These are phyloP conservation scores for Lachnellula subtilissima DNA, from an alignment of 2,329 filamentous ascomycete species.

Conservation along the genomic window DNA sequence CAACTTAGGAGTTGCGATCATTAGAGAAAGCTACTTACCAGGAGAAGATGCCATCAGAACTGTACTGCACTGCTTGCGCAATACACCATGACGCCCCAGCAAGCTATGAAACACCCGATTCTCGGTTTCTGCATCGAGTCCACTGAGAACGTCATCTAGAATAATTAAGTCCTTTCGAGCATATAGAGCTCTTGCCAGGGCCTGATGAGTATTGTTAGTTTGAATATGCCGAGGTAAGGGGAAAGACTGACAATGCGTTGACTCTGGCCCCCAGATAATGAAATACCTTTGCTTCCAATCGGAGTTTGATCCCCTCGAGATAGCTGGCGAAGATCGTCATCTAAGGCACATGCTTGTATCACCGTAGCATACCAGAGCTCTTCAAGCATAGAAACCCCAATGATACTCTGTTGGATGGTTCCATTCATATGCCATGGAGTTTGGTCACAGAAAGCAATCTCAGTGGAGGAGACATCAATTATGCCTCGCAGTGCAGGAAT, in stretches of 20 bases:
- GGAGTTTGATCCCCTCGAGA: constrained; percentile 25
- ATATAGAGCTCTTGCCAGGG: constrained; percentile 22
- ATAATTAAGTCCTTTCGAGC: constrained; percentile 12
- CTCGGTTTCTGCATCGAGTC: constrained; percentile 21
- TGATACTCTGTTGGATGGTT: constrained; percentile 36
- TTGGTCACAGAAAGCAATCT: constrained; percentile 40
- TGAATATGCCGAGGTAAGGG: not conserved
- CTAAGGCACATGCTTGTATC: constrained; percentile 18
- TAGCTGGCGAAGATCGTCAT: constrained; percentile 19
- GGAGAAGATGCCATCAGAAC: constrained; percentile 33
- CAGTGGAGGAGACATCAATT: constrained; percentile 1
- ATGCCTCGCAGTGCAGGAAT: constrained; percentile 5
- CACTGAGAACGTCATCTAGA: constrained; percentile 25
- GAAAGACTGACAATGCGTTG: constrained; percentile 32
- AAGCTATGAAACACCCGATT: constrained; percentile 12
- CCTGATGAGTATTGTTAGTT: constrained; percentile 32
- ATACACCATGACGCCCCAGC: constrained; percentile 10
- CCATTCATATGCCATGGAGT: constrained; percentile 40
- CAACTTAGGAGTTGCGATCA: not conserved
- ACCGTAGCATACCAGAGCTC: constrained; percentile 22
- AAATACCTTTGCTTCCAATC: constrained; percentile 30
- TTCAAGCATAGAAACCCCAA: constrained; percentile 27
- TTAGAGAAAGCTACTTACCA: not conserved
- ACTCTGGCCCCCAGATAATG: constrained; percentile 26
- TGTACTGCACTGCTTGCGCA: constrained; percentile 28